These are phyloP conservation scores for Tolypocladium ophioglossoides DNA, from an alignment of 2,329 filamentous ascomycete genomes.

Conservation along the genomic window DNA sequence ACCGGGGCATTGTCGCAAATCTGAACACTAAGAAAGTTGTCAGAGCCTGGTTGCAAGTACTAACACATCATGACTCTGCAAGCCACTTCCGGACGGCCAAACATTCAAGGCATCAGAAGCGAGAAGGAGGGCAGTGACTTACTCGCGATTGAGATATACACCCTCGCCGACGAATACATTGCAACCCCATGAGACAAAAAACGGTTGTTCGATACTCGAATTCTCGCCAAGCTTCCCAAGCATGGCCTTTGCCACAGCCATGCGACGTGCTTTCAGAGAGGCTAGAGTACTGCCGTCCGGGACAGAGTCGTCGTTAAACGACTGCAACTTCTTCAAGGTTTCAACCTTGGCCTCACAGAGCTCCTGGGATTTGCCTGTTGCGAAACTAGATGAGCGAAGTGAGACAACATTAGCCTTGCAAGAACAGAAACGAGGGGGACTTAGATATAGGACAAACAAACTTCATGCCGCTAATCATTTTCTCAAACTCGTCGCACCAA, in stretches of 20 bases:
- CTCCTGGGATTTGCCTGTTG: too few species aligned
- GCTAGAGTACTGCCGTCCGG: not conserved
- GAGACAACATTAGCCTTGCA: too few species aligned
- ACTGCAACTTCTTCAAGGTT: not conserved
- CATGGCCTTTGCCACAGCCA: not conserved
- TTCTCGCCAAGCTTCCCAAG: not conserved
- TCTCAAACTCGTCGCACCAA: too few species aligned
- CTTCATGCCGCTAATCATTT: too few species aligned
- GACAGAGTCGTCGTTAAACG: not conserved
- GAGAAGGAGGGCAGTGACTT: not conserved
- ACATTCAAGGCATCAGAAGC: too few species aligned
- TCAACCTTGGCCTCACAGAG: not conserved
- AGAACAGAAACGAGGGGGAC: too few species aligned
- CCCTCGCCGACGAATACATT: not conserved
- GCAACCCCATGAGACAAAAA: not conserved
- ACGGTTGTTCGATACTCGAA: not conserved
- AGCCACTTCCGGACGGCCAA: too few species aligned
- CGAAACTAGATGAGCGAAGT: too few species aligned
- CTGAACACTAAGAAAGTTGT: not conserved
- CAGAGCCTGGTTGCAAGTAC: too few species aligned
- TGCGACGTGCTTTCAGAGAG: not conserved
- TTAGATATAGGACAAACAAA: too few species aligned
- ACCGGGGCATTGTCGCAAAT: not conserved
- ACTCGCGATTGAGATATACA: not conserved
- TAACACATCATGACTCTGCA: too few species aligned